phyloP scores from a whole-genome alignment of 2,329 filamentous ascomycete genomes.

The Dichotomopilus funicola region DNA sequence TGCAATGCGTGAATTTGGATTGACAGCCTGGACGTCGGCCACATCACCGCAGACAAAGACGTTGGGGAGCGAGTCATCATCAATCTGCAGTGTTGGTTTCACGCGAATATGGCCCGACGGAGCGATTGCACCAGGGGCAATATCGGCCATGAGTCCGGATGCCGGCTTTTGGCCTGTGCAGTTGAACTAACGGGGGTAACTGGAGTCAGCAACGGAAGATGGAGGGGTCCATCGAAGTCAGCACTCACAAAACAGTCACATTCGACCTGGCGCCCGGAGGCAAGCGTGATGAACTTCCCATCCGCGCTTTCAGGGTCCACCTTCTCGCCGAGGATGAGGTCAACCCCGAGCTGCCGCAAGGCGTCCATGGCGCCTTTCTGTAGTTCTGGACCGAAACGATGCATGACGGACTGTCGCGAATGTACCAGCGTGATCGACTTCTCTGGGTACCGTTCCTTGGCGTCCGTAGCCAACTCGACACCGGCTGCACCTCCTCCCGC shows the following conservation, averaged over 20 bases:
- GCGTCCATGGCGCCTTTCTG: constrained; percentile 38
- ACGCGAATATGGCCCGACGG: constrained; percentile 46
- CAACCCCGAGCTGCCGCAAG: constrained; percentile 41
- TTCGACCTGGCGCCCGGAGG: constrained; percentile 37
- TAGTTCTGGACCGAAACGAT: constrained; percentile 41
- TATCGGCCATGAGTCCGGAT: constrained; percentile 40
- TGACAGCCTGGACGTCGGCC: constrained; percentile 42
- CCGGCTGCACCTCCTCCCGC: constrained; percentile 57
- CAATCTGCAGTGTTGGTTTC: constrained; percentile 50
- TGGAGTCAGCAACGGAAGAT: neutral
- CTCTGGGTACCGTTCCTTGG: constrained; percentile 48
- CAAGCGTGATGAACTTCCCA: constrained; percentile 37
- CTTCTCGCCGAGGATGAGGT: constrained; percentile 46
- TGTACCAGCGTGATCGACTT: constrained; percentile 54
- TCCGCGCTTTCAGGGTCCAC: constrained; percentile 33
- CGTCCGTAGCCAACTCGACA: constrained; percentile 54
- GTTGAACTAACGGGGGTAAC: constrained; percentile 38
- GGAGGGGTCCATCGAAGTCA: neutral
- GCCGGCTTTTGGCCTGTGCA: constrained; percentile 55
- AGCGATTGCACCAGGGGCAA: constrained; percentile 40
- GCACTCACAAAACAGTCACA: constrained; percentile 45
- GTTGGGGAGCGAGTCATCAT: constrained; percentile 40
- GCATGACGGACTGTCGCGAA: constrained; percentile 47
- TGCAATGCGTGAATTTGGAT: constrained; percentile 50
- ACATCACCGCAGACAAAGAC: constrained; percentile 62